Evolutionary conservation across 331 rosid genomes (phyloP).

Genomic region (Acacia pycnantha): DNA sequence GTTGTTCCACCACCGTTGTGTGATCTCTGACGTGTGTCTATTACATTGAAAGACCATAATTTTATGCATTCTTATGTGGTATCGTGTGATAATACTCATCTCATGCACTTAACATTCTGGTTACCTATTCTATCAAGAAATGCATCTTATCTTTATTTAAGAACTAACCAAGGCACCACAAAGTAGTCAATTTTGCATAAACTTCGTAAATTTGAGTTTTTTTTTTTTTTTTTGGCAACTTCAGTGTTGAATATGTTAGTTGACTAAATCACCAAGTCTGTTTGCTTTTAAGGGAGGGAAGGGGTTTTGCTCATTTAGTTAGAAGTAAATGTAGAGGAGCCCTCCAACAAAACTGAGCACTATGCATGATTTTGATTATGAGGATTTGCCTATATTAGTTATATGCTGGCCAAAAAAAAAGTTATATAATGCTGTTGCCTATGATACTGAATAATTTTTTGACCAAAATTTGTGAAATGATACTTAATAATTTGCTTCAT

Average conservation of each 20-base stretch:
- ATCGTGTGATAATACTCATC: neutral
- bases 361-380: conserved; percentile 11
- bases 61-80: neutral
- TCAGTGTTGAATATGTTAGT: neutral
- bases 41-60: neutral
- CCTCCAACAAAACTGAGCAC: neutral
- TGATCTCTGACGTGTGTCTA: neutral
- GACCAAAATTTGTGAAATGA: no score
- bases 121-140: neutral
- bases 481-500: neutral
- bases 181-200: neutral
- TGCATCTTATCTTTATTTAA: neutral
- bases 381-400: neutral
- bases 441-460: neutral
- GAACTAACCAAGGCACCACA: neutral
- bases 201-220: neutral
- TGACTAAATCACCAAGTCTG: neutral
- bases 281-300: neutral
- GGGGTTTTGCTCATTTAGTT: neutral
- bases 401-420: no score
- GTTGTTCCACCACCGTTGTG: neutral
- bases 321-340: neutral
- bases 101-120: neutral
- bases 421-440: neutral
- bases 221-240: neutral